Conservation (phyloP, 495 filamentous ascomycete genomes). For the Thermothielavioides terrestris region DNA sequence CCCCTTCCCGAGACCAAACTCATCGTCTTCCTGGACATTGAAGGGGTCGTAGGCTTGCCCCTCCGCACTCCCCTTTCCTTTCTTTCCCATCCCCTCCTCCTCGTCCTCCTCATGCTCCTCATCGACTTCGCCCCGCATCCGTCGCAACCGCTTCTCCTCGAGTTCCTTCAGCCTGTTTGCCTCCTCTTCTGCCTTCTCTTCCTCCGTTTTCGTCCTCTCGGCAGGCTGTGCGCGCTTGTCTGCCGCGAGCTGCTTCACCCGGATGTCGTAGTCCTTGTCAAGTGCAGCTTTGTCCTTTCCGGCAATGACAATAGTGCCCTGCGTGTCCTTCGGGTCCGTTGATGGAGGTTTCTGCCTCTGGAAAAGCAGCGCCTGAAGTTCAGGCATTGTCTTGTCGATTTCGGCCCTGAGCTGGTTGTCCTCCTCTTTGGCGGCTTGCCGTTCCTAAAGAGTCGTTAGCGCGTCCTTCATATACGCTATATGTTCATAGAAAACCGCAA, state of each 20-base stretch:
- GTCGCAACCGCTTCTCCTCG: constrained; percentile 62
- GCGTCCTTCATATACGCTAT: no score
- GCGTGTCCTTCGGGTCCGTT: constrained; percentile 42
- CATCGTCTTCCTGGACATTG: constrained; percentile 40
- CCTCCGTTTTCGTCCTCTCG: constrained; percentile 81
- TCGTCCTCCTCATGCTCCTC: constrained; percentile 44
- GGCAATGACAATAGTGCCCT: constrained; percentile 48
- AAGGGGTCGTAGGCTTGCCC: constrained; percentile 18
- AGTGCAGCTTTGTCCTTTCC: constrained; percentile 53
- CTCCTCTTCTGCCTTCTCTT: constrained; percentile 72
- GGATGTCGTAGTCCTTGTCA: constrained; percentile 77
- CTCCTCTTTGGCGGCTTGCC: constrained; percentile 86
- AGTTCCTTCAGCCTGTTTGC: constrained; percentile 64
- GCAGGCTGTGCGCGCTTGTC: constrained; percentile 78
- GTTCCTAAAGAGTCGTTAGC: constrained; percentile 25
- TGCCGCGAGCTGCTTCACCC: constrained; percentile 68
- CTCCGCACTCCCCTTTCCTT: constrained; percentile 29
- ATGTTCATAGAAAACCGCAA: not conserved
- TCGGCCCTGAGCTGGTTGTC: constrained; percentile 66
- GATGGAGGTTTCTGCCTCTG: constrained; percentile 19
- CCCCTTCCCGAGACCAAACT: constrained; percentile 48
- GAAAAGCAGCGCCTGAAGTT: constrained; percentile 64
- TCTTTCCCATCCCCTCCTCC: constrained; percentile 31
- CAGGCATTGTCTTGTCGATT: constrained; percentile 61
- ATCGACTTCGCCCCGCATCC: constrained; percentile 62